Evolutionary conservation across 345 rosid genomes (phyloP).

Genomic region (Arabidopsis arenosa): DNA sequence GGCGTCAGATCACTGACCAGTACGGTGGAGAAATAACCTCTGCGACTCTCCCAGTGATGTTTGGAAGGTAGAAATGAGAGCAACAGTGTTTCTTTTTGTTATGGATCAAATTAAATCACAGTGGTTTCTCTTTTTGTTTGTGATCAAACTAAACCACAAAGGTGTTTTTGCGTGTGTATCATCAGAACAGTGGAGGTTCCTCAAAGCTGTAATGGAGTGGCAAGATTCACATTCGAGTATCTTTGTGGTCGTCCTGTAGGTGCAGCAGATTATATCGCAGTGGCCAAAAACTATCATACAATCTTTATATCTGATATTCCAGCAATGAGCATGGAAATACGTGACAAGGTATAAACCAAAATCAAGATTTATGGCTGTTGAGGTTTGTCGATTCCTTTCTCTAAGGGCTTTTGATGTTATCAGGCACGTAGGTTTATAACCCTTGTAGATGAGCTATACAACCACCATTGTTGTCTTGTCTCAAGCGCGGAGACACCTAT

Average conservation of each 20-base stretch:
- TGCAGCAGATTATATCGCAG: slow-evolving; percentile 94
- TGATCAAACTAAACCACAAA: neutral
- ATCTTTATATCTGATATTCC: slow-evolving; percentile 81
- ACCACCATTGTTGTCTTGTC: slow-evolving; percentile 84
- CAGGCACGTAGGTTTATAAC: slow-evolving; percentile 98
- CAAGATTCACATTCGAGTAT: slow-evolving; percentile 78
- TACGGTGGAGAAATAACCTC: slow-evolving; percentile 68
- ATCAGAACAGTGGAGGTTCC: slow-evolving; percentile 76
- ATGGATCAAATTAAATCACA: neutral
- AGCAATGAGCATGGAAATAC: slow-evolving; percentile 81
- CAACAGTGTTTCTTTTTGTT: neutral
- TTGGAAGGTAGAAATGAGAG: slow-evolving; percentile 73
- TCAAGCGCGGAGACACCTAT: slow-evolving; percentile 75
- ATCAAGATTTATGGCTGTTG: slow-evolving; percentile 14
- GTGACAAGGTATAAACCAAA: slow-evolving; percentile 67
- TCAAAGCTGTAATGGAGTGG: slow-evolving; percentile 86
- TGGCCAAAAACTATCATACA: slow-evolving; percentile 79
- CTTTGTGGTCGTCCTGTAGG: slow-evolving; percentile 89
- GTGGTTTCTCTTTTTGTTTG: neutral
- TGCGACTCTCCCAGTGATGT: slow-evolving; percentile 75
- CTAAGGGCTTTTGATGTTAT: slow-evolving; percentile 18
- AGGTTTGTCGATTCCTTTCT: neutral
- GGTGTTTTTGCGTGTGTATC: slow-evolving; percentile 4
- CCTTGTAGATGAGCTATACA: slow-evolving; percentile 89
- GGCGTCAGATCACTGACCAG: slow-evolving; percentile 67